Evolutionary conservation across 2,329 filamentous ascomycete species (phyloP).

Genomic region (Penicillium carneum): DNA sequence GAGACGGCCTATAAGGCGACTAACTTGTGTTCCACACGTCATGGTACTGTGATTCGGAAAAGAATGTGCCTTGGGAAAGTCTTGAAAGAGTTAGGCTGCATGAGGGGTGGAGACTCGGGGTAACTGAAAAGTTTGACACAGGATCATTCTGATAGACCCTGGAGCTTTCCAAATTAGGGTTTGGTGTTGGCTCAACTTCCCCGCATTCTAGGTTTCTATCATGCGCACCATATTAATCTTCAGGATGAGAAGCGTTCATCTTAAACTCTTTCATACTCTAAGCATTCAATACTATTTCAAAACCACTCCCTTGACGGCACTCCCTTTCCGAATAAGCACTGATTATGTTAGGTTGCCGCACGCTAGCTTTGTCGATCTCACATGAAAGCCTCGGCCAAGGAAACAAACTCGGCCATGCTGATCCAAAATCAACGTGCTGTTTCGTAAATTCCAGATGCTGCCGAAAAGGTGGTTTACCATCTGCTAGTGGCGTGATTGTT

Average conservation of each 20-base stretch:
- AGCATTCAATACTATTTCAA: not conserved
- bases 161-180: conserved; percentile 18
- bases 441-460: not conserved
- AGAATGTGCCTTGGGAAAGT: not conserved
- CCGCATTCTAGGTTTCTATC: conserved; percentile 1
- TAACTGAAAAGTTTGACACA: conserved; percentile 2
- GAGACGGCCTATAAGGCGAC: conserved; percentile 9
- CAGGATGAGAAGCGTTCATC: not conserved
- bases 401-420: not conserved
- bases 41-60: conserved; percentile 5
- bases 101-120: not conserved
- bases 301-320: not conserved
- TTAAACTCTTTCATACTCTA: not conserved
- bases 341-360: conserved; percentile 20
- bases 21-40: conserved; percentile 9
- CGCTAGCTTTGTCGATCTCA: conserved; percentile 34
- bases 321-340: conserved; percentile 2
- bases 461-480: conserved; percentile 9
- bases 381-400: conserved; percentile 29
- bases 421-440: conserved; percentile 6
- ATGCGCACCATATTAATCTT: not conserved
- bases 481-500: conserved; percentile 13
- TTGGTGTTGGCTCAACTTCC: conserved; percentile 11
- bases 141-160: conserved; percentile 6
- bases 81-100: not conserved